Evolutionary conservation across 148 eudicot genomes (phyloP).

Genomic region (Polygonum aviculare): DNA sequence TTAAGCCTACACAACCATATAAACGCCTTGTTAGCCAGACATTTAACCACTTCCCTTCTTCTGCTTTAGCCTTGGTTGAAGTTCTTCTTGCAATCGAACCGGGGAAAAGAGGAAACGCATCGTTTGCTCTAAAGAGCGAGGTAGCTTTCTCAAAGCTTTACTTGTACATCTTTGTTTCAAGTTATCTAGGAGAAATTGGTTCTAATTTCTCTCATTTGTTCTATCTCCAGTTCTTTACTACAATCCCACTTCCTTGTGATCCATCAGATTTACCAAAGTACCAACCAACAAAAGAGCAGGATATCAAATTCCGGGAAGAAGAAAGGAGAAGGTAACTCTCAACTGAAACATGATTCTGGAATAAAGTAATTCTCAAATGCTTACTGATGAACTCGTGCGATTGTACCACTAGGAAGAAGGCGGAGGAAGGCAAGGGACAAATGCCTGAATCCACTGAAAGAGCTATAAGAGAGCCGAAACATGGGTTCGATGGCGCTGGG

Average conservation of each 20-base stretch:
- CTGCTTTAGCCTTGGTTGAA: constrained; percentile 59
- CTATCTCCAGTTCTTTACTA: constrained; percentile 59
- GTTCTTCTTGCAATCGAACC: constrained; percentile 74
- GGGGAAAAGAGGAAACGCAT: constrained; percentile 51
- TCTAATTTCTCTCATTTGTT: not conserved
- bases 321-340: constrained; percentile 59
- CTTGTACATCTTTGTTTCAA: not conserved
- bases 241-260: constrained; percentile 70
- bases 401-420: constrained; percentile 38
- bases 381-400: not conserved
- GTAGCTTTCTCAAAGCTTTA: constrained; percentile 21
- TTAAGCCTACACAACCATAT: constrained; percentile 66
- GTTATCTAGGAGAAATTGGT: not conserved
- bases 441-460: constrained; percentile 44
- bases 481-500: constrained; percentile 29
- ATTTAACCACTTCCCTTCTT: constrained; percentile 63
- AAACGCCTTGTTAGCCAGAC: constrained; percentile 54
- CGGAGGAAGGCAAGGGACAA: constrained; percentile 52
- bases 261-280: constrained; percentile 73
- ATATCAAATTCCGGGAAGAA: constrained; percentile 63
- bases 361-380: not conserved
- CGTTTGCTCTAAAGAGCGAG: constrained; percentile 64
- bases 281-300: constrained; percentile 76
- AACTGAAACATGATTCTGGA: not conserved
- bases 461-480: constrained; percentile 36